These are phyloP conservation scores for Circinella minor DNA, from an alignment of 371 early-diverging fungal species.

Conservation along the genomic window DNA sequence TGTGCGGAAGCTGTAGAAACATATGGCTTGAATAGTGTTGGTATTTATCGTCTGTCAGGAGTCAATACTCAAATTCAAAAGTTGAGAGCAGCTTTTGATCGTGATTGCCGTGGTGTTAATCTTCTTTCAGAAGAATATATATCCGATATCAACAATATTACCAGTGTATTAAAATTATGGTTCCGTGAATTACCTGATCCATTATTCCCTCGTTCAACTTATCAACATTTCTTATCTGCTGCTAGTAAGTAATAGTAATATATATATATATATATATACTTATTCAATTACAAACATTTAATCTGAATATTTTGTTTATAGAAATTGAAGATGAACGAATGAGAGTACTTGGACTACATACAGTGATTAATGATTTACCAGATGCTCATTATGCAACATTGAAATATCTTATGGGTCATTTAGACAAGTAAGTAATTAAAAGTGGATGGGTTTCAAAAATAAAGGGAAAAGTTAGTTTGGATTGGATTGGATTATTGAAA, in stretches of 20 bases:
- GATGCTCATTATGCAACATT: constrained; percentile 82
- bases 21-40: constrained; percentile 66
- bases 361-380: constrained; percentile 70
- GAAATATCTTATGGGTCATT: constrained; percentile 73
- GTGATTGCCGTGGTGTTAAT: constrained; percentile 67
- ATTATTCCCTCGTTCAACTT: constrained; percentile 69
- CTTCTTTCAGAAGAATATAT: constrained; percentile 58
- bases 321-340: constrained; percentile 63
- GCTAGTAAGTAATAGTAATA: constrained; percentile 49
- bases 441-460: too few species aligned
- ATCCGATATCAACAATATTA: constrained; percentile 78
- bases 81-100: constrained; percentile 72
- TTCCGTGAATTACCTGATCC: constrained; percentile 92
- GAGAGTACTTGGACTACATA: constrained; percentile 67
- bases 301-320: constrained; percentile 15
- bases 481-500: too few species aligned
- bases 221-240: constrained; percentile 70
- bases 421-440: constrained; percentile 57
- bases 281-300: not conserved
- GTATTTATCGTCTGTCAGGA: constrained; percentile 88
- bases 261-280: not conserved
- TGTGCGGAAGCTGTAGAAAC: constrained; percentile 84
- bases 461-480: not conserved
- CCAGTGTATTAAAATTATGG: constrained; percentile 89
- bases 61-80: constrained; percentile 70